phyloP scores from a whole-genome alignment of 208 protist species.

The Acanthamoeba royreba region DNA sequence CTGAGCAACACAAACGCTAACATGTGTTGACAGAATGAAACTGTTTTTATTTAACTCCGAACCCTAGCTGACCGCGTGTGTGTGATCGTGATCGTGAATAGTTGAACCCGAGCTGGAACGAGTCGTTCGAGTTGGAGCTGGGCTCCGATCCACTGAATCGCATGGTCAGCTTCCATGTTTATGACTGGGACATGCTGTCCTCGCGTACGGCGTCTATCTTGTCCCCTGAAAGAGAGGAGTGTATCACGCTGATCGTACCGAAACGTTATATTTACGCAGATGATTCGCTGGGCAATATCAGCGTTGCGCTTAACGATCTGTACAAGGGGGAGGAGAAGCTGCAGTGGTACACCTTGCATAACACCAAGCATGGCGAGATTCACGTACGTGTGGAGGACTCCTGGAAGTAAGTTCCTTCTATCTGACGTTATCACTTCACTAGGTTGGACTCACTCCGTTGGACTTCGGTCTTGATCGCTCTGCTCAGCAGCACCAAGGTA shows the following conservation, averaged over 20 bases:
- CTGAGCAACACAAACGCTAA: too few relatives aligned
- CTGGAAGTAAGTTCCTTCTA: too few relatives aligned
- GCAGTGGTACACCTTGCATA: neutral
- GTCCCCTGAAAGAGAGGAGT: too few relatives aligned
- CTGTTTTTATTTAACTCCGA: too few relatives aligned
- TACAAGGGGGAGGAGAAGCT: neutral
- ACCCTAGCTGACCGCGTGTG: neutral
- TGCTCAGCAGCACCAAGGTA: neutral
- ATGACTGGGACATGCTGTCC: neutral
- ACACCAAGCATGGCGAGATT: neutral
- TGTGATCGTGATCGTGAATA: neutral
- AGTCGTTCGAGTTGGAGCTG: neutral
- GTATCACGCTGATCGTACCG: neutral
- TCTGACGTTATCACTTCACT: too few relatives aligned
- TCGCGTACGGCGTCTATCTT: neutral
- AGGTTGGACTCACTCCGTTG: neutral
- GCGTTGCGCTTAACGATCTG: neutral
- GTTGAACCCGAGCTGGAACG: neutral
- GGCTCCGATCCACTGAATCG: neutral
- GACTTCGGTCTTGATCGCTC: neutral
- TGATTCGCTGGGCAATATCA: neutral
- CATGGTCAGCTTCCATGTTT: neutral
- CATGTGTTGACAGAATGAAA: too few relatives aligned
- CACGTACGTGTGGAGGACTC: too few relatives aligned
- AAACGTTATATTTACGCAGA: too few relatives aligned